phyloP scores from a whole-genome alignment of 1,139 yeast genomes.

The Nakaseomyces glabratus region DNA sequence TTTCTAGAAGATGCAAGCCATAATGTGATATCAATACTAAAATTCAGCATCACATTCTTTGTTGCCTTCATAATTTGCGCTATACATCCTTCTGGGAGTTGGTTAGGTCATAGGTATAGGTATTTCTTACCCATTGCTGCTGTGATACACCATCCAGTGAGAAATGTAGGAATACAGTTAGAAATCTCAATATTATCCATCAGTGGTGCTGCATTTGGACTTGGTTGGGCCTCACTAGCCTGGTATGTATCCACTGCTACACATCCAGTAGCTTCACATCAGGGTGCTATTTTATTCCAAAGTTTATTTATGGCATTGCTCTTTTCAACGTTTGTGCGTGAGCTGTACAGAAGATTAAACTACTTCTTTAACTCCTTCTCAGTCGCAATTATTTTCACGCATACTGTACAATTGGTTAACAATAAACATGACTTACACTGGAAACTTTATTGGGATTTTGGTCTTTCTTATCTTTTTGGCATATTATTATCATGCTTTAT shows the following conservation, averaged over 20 bases:
- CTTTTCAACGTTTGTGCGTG: conserved; percentile 36
- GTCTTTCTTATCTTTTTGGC: conserved; percentile 40
- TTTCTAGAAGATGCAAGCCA: neutral
- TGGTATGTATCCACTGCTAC: conserved; percentile 37
- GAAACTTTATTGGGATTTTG: conserved; percentile 36
- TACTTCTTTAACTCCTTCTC: conserved; percentile 35
- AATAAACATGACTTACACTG: conserved; percentile 28
- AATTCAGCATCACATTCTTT: conserved; percentile 36
- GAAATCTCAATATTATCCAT: conserved; percentile 38
- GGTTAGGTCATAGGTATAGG: conserved; percentile 36
- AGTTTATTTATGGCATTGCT: conserved; percentile 36
- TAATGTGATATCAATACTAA: conserved; percentile 24
- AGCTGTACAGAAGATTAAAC: conserved; percentile 35
- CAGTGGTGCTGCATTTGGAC: conserved; percentile 40
- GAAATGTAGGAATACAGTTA: conserved; percentile 41
- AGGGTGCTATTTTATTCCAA: conserved; percentile 40
- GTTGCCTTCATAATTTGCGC: conserved; percentile 35
- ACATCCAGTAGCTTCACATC: conserved; percentile 34
- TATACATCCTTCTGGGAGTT: conserved; percentile 32
- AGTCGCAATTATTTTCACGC: conserved; percentile 33
- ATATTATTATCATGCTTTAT: conserved; percentile 33
- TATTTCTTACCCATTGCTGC: conserved; percentile 37
- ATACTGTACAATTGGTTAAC: conserved; percentile 23
- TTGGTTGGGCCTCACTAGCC: conserved; percentile 40
- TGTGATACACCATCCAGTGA: conserved; percentile 40